Base-by-base conservation (phyloP, 1,284 basidiomycete genomes). In the Flammula alnicola region DNA sequence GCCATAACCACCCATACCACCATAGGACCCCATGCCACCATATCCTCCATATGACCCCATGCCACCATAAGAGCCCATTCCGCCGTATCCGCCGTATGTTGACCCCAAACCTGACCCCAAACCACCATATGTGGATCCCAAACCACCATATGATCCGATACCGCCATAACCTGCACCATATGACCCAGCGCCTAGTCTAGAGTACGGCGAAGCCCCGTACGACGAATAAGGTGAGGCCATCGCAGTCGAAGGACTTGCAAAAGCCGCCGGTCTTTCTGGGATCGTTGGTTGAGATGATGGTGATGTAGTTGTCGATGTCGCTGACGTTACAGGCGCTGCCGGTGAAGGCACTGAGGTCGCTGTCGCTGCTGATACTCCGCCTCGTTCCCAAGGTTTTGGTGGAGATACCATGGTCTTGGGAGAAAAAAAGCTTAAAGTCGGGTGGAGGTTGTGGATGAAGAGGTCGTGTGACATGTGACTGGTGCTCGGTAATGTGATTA, bases 381-480 rank as follows among this genome's bases (percentile, higher is more conserved):
- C 75, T 57, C 81, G 78, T 66, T 92, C 90, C 90, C 91, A 93
- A 58, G 90, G 90, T 66, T 92, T 93, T 67, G 88, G 90, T 47
- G 90, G 90, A 19, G 90, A 90, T 26, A 79, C 81, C 86, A 89
- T 90, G n/a, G n/a, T n/a, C n/a, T n/a, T n/a, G n/a, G n/a, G n/a
- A n/a, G n/a, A n/a, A n/a, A n/a, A n/a, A n/a, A n/a, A n/a, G n/a
- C n/a, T n/a, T n/a, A n/a, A n/a, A n/a, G n/a, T n/a, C n/a, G n/a
- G n/a, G n/a, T n/a, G n/a, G n/a, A n/a, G n/a, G n/a, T n/a, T n/a
- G n/a, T n/a, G n/a, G n/a, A n/a, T n/a, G n/a, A n/a, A n/a, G n/a
- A n/a, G n/a, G n/a, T n/a, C n/a, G n/a, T n/a, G n/a, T n/a, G n/a
- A n/a, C n/a, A n/a, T n/a, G n/a, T n/a, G n/a, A n/a, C n/a, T n/a